Evolutionary conservation across 1,284 basidiomycete species (phyloP), one percentile per base, ranked within the genome.

Genomic region (Tetrapyrgos nigripes): DNA sequence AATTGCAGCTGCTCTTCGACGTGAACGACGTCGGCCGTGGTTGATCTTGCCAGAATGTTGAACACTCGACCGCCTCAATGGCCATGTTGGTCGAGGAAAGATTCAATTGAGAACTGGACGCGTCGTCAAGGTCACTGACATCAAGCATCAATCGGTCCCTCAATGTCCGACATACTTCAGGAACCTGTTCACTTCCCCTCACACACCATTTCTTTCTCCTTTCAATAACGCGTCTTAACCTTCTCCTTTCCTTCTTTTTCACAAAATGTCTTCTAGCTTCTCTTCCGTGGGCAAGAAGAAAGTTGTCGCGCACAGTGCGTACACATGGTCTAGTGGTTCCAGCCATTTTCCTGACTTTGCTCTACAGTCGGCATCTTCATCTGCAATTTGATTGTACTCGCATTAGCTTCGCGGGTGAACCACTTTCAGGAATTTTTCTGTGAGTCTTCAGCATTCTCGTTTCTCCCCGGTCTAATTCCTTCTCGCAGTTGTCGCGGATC

Each of bases 341-440:
- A 53, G 14, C 3, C 46, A 21, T n/a, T 40, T 24, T 23, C n/a
- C n/a, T 35, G 26, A 47, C 31, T 23, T 40, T 13, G 17, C 40
- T 23, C 17, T 58, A 8, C 64, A 85, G 83, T 70, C 44, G 61
- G 66, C 31, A 68, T 86, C 53, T 74, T 82, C 55, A 51, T 83
- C 40, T 65, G 82, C 55, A 80, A 84, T 63, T 70, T 83, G 53
- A 61, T 83, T 46, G 82, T 84, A n/a, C 73, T 87, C 33, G 84
- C 76, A 13, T 76, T 86, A 57, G 76, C 85, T 3, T 72, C 80
- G 13, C 75, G 77, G 52, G 81, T 87, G 44, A 86, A 86, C 68
- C 68, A 74, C 21, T 86, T 83, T 66, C 83, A 85, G 64, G 81
- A 83, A 28, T 87, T 82, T 67, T 87, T 83, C 73, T 87, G 85